A percentile compares a stretch with the other conserved stretches of the same genome.
Conservation (phyloP, 2,329 filamentous ascomycete genomes). For the Diplodia sapinea region DNA sequence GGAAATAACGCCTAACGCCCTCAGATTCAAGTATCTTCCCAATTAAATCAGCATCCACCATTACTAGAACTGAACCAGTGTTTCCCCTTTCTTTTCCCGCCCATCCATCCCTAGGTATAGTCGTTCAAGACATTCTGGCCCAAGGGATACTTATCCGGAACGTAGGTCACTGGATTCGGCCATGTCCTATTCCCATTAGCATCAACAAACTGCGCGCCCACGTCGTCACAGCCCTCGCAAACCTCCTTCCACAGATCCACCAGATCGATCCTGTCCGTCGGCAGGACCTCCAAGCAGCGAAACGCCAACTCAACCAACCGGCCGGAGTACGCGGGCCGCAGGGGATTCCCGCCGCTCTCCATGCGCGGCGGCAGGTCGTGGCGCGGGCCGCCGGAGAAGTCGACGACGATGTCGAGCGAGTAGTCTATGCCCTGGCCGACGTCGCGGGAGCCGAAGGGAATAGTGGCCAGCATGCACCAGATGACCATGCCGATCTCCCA, state of each 20-base stretch:
- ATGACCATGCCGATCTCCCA: conserved; percentile 8
- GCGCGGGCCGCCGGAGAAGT: background rate
- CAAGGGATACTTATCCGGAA: conserved; percentile 5
- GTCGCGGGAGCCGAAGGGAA: background rate
- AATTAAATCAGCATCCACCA: no score
- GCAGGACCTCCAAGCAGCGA: background rate
- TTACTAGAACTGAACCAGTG: no score
- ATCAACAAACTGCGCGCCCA: background rate
- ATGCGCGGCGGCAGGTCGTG: background rate
- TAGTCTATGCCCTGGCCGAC: no score
- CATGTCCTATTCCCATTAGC: background rate
- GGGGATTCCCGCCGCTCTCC: no score
- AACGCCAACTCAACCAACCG: conserved; percentile 2
- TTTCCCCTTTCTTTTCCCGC: no score
- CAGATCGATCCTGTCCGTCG: background rate
- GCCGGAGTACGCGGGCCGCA: background rate
- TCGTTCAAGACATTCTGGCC: background rate
- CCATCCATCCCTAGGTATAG: no score
- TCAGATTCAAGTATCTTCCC: no score
- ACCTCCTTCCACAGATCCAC: conserved; percentile 7
- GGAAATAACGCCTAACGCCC: no score
- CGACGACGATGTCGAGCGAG: background rate
- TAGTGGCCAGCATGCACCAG: background rate
- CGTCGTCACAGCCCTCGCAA: background rate
- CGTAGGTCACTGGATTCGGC: background rate